Evolutionary conservation across 805 yeast species (phyloP), one percentile per base, ranked within the genome.

Genomic region (Kazachstania taianensis): DNA sequence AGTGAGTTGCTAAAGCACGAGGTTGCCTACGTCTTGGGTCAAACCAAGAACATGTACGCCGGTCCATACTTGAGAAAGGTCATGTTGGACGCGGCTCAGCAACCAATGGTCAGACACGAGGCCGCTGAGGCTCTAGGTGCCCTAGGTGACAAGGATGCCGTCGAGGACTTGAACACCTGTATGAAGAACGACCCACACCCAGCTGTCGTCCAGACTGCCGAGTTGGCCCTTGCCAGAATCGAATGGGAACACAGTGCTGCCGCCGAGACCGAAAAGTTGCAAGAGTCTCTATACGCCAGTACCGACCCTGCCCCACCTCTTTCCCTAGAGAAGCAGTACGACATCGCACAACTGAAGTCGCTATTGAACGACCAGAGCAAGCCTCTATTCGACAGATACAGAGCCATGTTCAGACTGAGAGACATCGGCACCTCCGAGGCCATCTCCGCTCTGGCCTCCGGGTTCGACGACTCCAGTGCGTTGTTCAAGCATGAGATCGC

Each of bases 111-210:
- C 25, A 81, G 99, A 61, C 99, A 92, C 60, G 99, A 92, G 62
- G 98, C 98, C 13, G 98, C 98, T 6, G 99, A 92, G 63, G 98
- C 97, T 29, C 69, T 92, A 37, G 99, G 98, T 42, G 98, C 98
- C 30, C 67, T 92, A 35, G 94, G 94, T 32, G 94, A 86, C 59
- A 59, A 62, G 28, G 79, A 73, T 5, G 81, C 94, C 10, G 59
- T 92, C 38, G 72, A 66, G 1, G 56, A 86, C 32, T 71, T 92
- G 48, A 62, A 72, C 42, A 64, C 76, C 36, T 85, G 78, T 59
- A 68, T 62, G 48, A 59, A 65, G 42, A 71, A 78, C 34, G 97
- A 94, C 55, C 92, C 94, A 13, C 61, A 77, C 36, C 67, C 83
- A 45, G 96, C 87, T 49, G 92, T 92, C 39, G 75, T 94, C 59